These are phyloP conservation scores for Crithidia fasciculata DNA, from an alignment of 208 protist species.

Conservation along the genomic window DNA sequence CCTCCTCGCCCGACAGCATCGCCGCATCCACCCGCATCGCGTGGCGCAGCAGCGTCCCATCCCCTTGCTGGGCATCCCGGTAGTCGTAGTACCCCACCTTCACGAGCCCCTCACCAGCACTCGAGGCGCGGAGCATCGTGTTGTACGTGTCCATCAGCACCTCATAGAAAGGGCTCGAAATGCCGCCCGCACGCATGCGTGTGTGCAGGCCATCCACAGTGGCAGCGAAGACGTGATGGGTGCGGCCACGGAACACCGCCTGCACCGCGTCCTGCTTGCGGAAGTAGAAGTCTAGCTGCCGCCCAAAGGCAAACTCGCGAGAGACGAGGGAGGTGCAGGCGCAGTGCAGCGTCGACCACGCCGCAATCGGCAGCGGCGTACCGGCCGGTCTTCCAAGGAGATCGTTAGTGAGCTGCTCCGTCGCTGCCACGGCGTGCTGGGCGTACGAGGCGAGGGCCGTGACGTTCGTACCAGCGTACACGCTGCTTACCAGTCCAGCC, in stretches of 20 bases:
- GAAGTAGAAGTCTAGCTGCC: constrained; percentile 82
- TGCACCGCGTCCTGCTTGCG: constrained; percentile 63
- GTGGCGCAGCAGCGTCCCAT: constrained; percentile 49
- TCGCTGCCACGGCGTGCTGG: constrained; percentile 68
- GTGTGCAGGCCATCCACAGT: constrained; percentile 76
- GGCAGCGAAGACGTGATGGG: constrained; percentile 29
- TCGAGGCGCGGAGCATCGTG: constrained; percentile 77
- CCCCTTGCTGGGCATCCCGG: constrained; percentile 11
- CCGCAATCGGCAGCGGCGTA: constrained; percentile 58
- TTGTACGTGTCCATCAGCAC: constrained; percentile 88
- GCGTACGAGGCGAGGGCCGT: constrained; percentile 73
- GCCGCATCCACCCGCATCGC: constrained; percentile 67
- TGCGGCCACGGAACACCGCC: constrained; percentile 49
- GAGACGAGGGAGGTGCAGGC: constrained; percentile 66
- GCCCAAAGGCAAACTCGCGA: constrained; percentile 81
- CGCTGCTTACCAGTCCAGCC: constrained; percentile 84
- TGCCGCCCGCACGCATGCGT: constrained; percentile 36
- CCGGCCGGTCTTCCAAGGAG: constrained; percentile 38
- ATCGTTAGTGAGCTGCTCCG: constrained; percentile 43
- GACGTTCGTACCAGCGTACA: constrained; percentile 58
- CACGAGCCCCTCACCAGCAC: constrained; percentile 70
- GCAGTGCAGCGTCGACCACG: constrained; percentile 51
- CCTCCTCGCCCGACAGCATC: constrained; percentile 70
- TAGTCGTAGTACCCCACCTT: constrained; percentile 67
- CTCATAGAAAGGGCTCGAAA: constrained; percentile 76